Percentiles rank a stretch among this genome's conserved stretches.
These are phyloP conservation scores for Aureoboletus auriporus DNA, from an alignment of 768 basidiomycete species.

Conservation along the genomic window DNA sequence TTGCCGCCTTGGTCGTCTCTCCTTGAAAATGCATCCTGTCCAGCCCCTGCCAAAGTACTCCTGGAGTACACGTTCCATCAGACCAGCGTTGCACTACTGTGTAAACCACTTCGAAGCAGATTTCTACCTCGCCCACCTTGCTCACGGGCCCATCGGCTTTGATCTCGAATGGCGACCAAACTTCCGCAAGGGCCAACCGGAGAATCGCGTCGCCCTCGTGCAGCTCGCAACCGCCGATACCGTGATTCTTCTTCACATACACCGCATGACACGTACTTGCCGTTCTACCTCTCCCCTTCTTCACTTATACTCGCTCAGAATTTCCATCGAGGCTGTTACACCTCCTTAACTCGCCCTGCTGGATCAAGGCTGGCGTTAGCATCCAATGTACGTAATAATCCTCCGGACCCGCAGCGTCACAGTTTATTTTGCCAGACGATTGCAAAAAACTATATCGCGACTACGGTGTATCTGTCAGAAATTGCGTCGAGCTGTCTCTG, in stretches of 20 bases:
- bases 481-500: constrained; percentile 65
- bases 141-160: constrained; percentile 47
- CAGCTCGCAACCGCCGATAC: constrained; percentile 58
- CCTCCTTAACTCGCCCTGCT: constrained; percentile 49
- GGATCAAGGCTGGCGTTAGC: constrained; percentile 67
- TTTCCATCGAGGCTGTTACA: constrained; percentile 49
- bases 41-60: constrained; percentile 16
- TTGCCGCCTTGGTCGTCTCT: no score
- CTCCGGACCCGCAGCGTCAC: background rate
- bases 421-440: constrained; percentile 48
- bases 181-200: constrained; percentile 44
- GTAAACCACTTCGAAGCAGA: constrained; percentile 32
- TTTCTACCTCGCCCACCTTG: constrained; percentile 14
- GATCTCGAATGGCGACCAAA: constrained; percentile 81
- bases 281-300: background rate
- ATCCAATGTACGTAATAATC: constrained; percentile 52
- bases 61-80: constrained; percentile 14
- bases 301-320: constrained; percentile 31
- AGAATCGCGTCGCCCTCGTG: constrained; percentile 70
- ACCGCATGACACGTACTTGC: constrained; percentile 46
- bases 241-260: constrained; percentile 64
- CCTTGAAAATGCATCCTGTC: background rate
- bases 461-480: constrained; percentile 38
- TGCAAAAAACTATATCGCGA: constrained; percentile 58
- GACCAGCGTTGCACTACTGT: constrained; percentile 25